A percentile compares a stretch with the other conserved stretches of the same genome.
Evolutionary conservation across 176 grass and related monocot species (phyloP).

Genomic region (Otatea glauca): DNA sequence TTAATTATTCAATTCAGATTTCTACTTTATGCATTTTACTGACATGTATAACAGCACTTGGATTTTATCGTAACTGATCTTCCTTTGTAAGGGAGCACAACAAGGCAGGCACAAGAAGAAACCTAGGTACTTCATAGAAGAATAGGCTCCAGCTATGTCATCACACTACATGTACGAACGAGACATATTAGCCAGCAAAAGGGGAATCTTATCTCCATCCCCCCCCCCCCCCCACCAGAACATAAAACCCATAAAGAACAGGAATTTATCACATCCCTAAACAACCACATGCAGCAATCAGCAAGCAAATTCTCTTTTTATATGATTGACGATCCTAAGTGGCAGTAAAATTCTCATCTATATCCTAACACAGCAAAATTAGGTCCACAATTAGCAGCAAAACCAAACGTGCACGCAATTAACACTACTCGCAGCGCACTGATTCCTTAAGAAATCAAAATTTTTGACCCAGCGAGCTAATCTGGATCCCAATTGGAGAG

Average conservation of each 20-base stretch:
- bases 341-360: slow-evolving; percentile 21
- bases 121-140: background rate
- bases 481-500: slow-evolving; percentile 31
- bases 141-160: slow-evolving; percentile 8
- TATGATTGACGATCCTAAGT: background rate
- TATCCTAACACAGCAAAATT: slow-evolving; percentile 26
- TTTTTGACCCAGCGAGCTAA: background rate
- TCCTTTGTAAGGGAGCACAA: background rate
- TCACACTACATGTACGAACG: background rate
- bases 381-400: background rate
- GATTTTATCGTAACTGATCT: background rate
- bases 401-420: slow-evolving; percentile 38
- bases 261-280: background rate
- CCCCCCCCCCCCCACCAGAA: background rate
- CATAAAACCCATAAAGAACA: slow-evolving; percentile 18
- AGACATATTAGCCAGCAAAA: slow-evolving; percentile 30
- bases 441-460: background rate
- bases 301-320: background rate
- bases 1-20: background rate
- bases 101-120: background rate
- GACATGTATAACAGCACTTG: background rate
- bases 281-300: background rate
- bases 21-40: slow-evolving; percentile 8
- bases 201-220: slow-evolving; percentile 24
- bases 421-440: background rate